phyloP scores from a whole-genome alignment of 371 early-diverging fungal genomes.

The Batkoa obscura region DNA sequence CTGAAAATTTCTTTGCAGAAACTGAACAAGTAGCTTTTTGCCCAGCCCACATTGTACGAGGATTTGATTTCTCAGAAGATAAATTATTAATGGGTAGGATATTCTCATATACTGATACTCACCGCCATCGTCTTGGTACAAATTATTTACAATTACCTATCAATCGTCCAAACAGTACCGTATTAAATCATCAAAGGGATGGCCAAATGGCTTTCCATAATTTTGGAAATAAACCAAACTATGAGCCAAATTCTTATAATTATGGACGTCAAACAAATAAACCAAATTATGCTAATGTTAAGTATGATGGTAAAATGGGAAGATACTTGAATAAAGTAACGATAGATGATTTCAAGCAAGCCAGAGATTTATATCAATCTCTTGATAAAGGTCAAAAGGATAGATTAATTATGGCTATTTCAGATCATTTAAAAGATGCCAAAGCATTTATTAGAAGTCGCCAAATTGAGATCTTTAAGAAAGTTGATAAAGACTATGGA shows the following conservation, averaged over 20 bases:
- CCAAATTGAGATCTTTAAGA: conserved; percentile 50
- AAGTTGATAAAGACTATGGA: conserved; percentile 55
- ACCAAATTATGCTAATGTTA: conserved; percentile 8
- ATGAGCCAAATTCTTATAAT: conserved; percentile 40
- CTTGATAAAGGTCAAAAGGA: conserved; percentile 40
- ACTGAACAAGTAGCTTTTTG: conserved; percentile 63
- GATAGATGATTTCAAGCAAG: conserved; percentile 56
- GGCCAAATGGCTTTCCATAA: conserved; percentile 42
- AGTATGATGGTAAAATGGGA: conserved; percentile 15
- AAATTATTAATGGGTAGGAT: conserved; percentile 63
- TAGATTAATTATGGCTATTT: conserved; percentile 47
- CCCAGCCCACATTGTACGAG: conserved; percentile 50
- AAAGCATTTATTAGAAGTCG: conserved; percentile 51
- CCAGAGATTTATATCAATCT: conserved; percentile 44
- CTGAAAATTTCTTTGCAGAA: conserved; percentile 66
- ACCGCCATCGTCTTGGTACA: conserved; percentile 55
- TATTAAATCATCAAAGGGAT: conserved; percentile 53
- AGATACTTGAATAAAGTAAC: conserved; percentile 15
- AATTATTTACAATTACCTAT: conserved; percentile 64
- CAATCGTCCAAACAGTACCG: conserved; percentile 37
- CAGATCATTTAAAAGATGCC: conserved; percentile 44
- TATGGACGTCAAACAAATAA: background rate
- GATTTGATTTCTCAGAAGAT: conserved; percentile 50
- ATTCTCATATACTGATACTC: conserved; percentile 67
- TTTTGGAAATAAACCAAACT: conserved; percentile 47